These are phyloP conservation scores for Mycosarcoma mackinlayi DNA, from an alignment of 1,284 basidiomycete species.

Conservation along the genomic window DNA sequence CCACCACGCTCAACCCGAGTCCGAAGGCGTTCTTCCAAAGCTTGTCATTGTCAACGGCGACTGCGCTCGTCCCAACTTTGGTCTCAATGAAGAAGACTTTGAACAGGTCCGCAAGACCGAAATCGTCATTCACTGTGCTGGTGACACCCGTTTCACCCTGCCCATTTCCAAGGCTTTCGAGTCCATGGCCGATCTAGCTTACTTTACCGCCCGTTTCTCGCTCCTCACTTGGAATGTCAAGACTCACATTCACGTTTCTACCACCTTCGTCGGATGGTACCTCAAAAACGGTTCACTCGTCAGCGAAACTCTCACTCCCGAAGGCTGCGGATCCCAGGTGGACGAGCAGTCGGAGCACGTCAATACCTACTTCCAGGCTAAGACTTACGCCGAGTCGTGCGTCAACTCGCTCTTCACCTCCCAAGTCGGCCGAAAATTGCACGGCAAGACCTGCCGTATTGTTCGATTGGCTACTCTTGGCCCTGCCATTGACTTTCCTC, in stretches of 20 bases:
- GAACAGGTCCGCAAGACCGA: conserved; percentile 47
- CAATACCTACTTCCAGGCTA: conserved; percentile 54
- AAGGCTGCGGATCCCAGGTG: conserved; percentile 29
- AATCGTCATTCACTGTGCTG: conserved; percentile 51
- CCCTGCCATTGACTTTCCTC: conserved; percentile 44
- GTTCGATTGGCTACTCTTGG: conserved; percentile 46
- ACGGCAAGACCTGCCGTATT: conserved; percentile 48
- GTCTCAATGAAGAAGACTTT: conserved; percentile 33
- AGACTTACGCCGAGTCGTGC: conserved; percentile 48
- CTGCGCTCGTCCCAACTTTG: conserved; percentile 44
- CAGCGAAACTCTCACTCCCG: conserved; percentile 38
- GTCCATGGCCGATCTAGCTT: conserved; percentile 44
- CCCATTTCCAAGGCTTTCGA: conserved; percentile 38
- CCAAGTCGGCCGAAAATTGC: conserved; percentile 40
- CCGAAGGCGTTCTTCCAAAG: conserved; percentile 26
- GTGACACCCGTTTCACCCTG: conserved; percentile 48
- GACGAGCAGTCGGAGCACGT: conserved; percentile 42
- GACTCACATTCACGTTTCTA: conserved; percentile 52
- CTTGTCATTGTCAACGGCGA: conserved; percentile 47
- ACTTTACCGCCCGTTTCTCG: conserved; percentile 49
- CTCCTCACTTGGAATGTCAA: conserved; percentile 49
- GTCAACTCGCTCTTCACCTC: conserved; percentile 49
- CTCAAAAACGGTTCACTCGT: conserved; percentile 45
- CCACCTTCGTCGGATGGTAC: conserved; percentile 51
- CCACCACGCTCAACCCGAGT: conserved; percentile 30